Evolutionary conservation across 768 basidiomycete genomes (phyloP).

Genomic region (Boletales sp.): DNA sequence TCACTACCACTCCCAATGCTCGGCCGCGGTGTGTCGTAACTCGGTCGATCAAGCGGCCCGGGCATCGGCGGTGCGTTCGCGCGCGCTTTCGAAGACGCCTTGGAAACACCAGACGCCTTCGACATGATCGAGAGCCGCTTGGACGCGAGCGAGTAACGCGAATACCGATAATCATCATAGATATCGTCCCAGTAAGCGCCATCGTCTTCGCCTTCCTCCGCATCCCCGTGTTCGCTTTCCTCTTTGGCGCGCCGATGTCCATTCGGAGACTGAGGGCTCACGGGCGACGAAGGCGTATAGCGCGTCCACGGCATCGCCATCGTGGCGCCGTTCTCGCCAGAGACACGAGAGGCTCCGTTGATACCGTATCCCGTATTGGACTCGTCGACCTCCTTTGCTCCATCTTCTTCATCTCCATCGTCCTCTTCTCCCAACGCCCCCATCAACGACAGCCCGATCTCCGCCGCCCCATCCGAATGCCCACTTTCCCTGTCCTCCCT

Average conservation of each 20-base stretch:
- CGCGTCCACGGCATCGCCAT: slow-evolving; percentile 27
- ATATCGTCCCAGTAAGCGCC: slow-evolving; percentile 68
- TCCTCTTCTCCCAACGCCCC: slow-evolving; percentile 42
- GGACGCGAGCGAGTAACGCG: slow-evolving; percentile 51
- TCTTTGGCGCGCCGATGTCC: slow-evolving; percentile 5
- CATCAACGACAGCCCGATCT: slow-evolving; percentile 67
- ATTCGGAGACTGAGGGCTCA: slow-evolving; percentile 1
- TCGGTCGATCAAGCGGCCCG: slow-evolving; percentile 19
- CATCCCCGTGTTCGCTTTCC: slow-evolving; percentile 8
- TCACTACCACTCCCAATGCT: slow-evolving; percentile 19
- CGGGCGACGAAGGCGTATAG: slow-evolving; percentile 26
- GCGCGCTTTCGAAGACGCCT: slow-evolving; percentile 23
- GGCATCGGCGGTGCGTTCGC: slow-evolving; percentile 27
- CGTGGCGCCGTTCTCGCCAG: slow-evolving; percentile 1
- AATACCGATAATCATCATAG: slow-evolving; percentile 79
- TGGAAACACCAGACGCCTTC: slow-evolving; percentile 25
- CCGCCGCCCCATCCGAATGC: slow-evolving; percentile 57
- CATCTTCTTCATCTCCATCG: slow-evolving; percentile 10
- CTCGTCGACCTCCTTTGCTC: neutral
- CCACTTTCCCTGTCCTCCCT: slow-evolving; percentile 18
- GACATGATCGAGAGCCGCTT: slow-evolving; percentile 22
- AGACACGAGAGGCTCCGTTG: neutral
- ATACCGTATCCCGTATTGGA: neutral
- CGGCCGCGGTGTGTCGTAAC: slow-evolving; percentile 12
- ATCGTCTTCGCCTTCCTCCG: slow-evolving; percentile 25